Percentiles rank a stretch among this genome's conserved stretches.
These are phyloP conservation scores for Naumovozyma castellii DNA, from an alignment of 805 yeast species.

Conservation along the genomic window DNA sequence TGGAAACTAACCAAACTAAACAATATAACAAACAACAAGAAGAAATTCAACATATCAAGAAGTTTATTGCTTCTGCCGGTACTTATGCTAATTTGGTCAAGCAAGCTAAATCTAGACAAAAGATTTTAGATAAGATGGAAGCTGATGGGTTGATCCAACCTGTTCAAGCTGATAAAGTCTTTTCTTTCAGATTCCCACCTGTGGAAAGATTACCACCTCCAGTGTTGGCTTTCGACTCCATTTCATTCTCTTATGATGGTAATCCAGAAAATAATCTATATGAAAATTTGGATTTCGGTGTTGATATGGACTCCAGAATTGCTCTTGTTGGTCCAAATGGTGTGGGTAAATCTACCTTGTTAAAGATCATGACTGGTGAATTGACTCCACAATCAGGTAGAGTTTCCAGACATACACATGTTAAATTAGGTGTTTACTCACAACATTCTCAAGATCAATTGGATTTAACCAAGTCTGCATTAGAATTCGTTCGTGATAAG, in stretches of 20 bases:
- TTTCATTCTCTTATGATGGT: slow-evolving; percentile 85
- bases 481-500: slow-evolving; percentile 94
- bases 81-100: slow-evolving; percentile 97
- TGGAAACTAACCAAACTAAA: slow-evolving; percentile 96
- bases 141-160: slow-evolving; percentile 95
- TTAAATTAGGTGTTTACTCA: slow-evolving; percentile 96
- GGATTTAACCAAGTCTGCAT: slow-evolving; percentile 88
- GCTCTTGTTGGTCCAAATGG: slow-evolving; percentile 98
- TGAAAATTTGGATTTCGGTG: slow-evolving; percentile 89
- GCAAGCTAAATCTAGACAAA: slow-evolving; percentile 98
- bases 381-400: slow-evolving; percentile 86
- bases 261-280: slow-evolving; percentile 78
- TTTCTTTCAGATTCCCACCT: slow-evolving; percentile 86
- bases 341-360: slow-evolving; percentile 94
- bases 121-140: slow-evolving; percentile 98
- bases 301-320: slow-evolving; percentile 97
- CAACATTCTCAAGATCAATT: slow-evolving; percentile 98
- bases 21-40: slow-evolving; percentile 96
- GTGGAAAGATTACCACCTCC: slow-evolving; percentile 98
- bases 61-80: slow-evolving; percentile 99
- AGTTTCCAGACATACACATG: slow-evolving; percentile 93
- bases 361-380: slow-evolving; percentile 94
- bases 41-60: slow-evolving; percentile 95
- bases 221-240: slow-evolving; percentile 91
- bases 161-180: slow-evolving; percentile 87